Conservation (phyloP, 2,329 filamentous ascomycete species). For the Cladosporium sp. region DNA sequence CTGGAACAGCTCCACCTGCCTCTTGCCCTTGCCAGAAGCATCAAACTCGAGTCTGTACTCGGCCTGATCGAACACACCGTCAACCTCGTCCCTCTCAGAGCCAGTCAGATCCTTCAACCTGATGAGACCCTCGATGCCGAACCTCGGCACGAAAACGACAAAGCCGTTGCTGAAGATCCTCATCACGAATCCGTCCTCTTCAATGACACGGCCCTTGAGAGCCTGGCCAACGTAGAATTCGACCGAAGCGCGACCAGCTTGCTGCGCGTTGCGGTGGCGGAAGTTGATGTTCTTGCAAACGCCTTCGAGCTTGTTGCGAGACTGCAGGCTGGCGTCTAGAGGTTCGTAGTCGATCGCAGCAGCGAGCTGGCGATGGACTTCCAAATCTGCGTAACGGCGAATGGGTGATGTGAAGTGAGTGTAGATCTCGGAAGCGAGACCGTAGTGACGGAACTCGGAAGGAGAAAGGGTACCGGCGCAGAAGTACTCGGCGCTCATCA, state of each 20-base stretch:
- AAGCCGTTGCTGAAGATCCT: conserved; percentile 96
- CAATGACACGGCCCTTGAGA: conserved; percentile 71
- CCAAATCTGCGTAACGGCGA: conserved; percentile 92
- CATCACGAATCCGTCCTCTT: conserved; percentile 95
- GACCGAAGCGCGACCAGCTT: conserved; percentile 89
- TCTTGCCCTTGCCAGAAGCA: conserved; percentile 46
- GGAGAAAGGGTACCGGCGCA: conserved; percentile 90
- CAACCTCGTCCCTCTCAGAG: conserved; percentile 62
- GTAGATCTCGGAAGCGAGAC: conserved; percentile 93
- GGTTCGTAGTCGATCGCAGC: conserved; percentile 92
- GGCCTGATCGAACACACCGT: conserved; percentile 81
- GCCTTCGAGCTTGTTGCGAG: conserved; percentile 80
- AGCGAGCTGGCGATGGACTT: conserved; percentile 90
- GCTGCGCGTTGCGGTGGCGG: conserved; percentile 93
- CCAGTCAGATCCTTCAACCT: conserved; percentile 75
- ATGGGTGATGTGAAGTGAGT: conserved; percentile 82
- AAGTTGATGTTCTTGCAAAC: conserved; percentile 99
- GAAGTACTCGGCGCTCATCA: conserved; percentile 99
- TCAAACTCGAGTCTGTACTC: conserved; percentile 71
- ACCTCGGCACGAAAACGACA: conserved; percentile 91
- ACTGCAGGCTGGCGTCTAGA: conserved; percentile 77
- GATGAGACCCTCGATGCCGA: conserved; percentile 92
- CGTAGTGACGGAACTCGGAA: conserved; percentile 95
- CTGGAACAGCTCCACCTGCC: conserved; percentile 80
- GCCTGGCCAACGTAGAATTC: conserved; percentile 98